Conservation (phyloP, 192 early-diverging fungal genomes). For the Phycomyces blakesleeanus region DNA sequence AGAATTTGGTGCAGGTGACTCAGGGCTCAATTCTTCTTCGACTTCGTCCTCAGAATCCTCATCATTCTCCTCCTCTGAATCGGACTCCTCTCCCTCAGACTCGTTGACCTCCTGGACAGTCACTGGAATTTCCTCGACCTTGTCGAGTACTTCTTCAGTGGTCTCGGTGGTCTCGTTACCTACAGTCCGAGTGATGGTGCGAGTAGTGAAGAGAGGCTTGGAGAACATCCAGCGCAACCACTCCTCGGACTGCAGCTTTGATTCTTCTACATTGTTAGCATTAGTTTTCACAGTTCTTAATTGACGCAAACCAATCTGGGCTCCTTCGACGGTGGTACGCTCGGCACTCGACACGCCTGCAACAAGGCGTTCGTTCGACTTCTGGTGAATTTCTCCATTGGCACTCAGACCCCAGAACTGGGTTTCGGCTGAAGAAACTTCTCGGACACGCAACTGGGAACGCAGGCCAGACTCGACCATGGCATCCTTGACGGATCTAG, state of each 20-base stretch:
- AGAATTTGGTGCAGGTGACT: conserved; percentile 4
- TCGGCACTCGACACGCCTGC: conserved; percentile 4
- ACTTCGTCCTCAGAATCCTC: not conserved
- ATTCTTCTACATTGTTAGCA: conserved; percentile 3
- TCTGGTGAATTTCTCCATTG: conserved; percentile 26
- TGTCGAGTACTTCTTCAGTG: conserved; percentile 7
- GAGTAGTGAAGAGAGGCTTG: conserved; percentile 16
- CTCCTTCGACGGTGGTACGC: conserved; percentile 4
- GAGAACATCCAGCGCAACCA: conserved; percentile 25
- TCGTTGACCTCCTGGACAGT: not conserved
- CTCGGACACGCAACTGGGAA: conserved; percentile 13
- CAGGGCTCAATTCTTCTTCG: not conserved
- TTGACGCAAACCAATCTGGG: conserved; percentile 22
- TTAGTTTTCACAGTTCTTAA: conserved; percentile 3
- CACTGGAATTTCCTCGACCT: not conserved
- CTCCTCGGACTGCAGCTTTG: conserved; percentile 15
- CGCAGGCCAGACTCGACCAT: conserved; percentile 10
- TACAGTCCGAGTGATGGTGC: not conserved
- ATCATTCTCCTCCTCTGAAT: conserved; percentile 5
- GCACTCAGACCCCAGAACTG: conserved; percentile 25
- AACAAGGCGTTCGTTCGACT: conserved; percentile 15
- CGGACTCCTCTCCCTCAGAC: conserved; percentile 1
- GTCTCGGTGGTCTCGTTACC: not conserved
- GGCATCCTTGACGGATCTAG: not conserved
- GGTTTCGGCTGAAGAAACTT: conserved; percentile 1